phyloP scores from a whole-genome alignment of 106 monocot species.

The Agapanthus africanus region DNA sequence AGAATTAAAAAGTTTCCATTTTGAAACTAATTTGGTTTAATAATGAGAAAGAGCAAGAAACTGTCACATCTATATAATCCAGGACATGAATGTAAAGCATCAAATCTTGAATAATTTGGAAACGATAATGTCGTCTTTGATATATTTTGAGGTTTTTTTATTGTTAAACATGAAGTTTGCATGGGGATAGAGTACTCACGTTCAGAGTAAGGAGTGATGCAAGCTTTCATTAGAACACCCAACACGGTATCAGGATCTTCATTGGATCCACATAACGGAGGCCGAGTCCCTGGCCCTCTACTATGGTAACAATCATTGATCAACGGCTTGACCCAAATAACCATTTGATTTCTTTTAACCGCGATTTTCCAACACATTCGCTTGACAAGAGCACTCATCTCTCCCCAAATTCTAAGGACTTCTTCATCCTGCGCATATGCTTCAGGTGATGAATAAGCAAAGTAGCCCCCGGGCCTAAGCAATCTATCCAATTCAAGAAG shows the following conservation, averaged over 20 bases:
- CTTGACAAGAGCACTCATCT: constrained; percentile 56
- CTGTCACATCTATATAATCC: too few relatives aligned
- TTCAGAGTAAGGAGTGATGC: constrained; percentile 58
- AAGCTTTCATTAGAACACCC: constrained; percentile 58
- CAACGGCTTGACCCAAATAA: constrained; percentile 66
- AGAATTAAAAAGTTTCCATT: too few relatives aligned
- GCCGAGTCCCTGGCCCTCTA: constrained; percentile 37
- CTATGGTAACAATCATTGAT: constrained; percentile 64
- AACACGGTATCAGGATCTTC: constrained; percentile 60
- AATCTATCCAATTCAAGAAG: constrained; percentile 67
- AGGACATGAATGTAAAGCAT: too few relatives aligned
- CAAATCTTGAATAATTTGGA: too few relatives aligned
- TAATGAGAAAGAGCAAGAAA: too few relatives aligned
- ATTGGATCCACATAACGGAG: constrained; percentile 45
- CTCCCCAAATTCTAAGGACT: constrained; percentile 54
- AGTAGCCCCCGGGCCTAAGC: constrained; percentile 62
- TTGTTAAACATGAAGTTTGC: too few relatives aligned
- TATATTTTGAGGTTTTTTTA: too few relatives aligned
- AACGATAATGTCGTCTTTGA: too few relatives aligned
- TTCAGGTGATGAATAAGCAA: constrained; percentile 74
- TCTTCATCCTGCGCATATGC: constrained; percentile 75
- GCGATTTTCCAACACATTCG: constrained; percentile 75
- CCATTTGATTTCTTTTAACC: constrained; percentile 57
- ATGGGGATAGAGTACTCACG: too few relatives aligned
- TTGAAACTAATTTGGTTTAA: too few relatives aligned